Conservation (phyloP, 2,329 filamentous ascomycete species). For the Phoma sp. region DNA sequence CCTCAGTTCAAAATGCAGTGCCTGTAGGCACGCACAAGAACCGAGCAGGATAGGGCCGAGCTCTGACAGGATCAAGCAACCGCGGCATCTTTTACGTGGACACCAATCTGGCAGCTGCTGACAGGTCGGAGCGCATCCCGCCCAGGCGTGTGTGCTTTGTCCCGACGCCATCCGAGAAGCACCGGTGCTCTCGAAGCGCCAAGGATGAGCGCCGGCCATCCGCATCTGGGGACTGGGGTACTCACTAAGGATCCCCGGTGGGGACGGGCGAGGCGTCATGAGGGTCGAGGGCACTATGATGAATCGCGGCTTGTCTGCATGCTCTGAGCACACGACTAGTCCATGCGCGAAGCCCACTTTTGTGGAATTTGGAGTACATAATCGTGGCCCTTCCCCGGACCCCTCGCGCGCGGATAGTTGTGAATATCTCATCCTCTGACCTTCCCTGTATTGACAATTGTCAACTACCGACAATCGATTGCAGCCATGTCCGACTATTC, state of each 20-base stretch:
- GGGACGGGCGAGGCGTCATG: slow-evolving; percentile 43
- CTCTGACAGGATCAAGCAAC: slow-evolving; percentile 20
- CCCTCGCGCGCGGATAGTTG: slow-evolving; percentile 30
- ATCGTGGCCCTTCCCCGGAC: slow-evolving; percentile 34
- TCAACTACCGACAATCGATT: slow-evolving; percentile 17
- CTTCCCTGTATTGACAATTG: slow-evolving; percentile 23
- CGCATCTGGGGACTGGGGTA: slow-evolving; percentile 49
- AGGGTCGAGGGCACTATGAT: slow-evolving; percentile 42
- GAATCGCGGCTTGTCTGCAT: slow-evolving; percentile 39
- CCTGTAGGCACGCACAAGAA: background rate
- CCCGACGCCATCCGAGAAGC: slow-evolving; percentile 43
- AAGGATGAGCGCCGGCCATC: slow-evolving; percentile 41
- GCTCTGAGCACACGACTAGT: slow-evolving; percentile 38
- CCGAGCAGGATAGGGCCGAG: slow-evolving; percentile 16
- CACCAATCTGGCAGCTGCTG: slow-evolving; percentile 28
- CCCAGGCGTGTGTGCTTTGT: slow-evolving; percentile 29
- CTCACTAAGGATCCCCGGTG: slow-evolving; percentile 43
- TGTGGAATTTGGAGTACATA: slow-evolving; percentile 44
- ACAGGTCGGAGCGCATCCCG: slow-evolving; percentile 29
- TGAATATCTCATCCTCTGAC: slow-evolving; percentile 18
- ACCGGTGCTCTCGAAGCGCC: slow-evolving; percentile 34
- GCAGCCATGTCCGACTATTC: slow-evolving; percentile 48
- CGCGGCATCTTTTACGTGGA: slow-evolving; percentile 23
- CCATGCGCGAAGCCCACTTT: slow-evolving; percentile 41
- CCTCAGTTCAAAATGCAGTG: background rate